Conservation (phyloP, 2,329 filamentous ascomycete genomes). For the Seiridium unicorne region DNA sequence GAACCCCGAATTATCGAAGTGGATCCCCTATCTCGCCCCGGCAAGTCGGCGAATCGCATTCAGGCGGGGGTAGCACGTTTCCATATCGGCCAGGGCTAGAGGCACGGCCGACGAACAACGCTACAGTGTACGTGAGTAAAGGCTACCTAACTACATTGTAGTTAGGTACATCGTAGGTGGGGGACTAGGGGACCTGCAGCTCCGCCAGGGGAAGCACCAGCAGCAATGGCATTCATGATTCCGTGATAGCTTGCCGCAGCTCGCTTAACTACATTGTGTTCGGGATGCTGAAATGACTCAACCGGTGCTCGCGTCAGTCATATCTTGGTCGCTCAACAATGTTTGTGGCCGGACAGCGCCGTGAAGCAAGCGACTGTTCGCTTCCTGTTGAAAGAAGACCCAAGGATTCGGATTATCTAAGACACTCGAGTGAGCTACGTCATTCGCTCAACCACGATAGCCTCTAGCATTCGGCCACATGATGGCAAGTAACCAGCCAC, state of each 20-base stretch:
- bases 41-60: conserved; percentile 10
- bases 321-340: background rate
- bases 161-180: background rate
- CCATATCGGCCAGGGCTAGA: background rate
- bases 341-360: background rate
- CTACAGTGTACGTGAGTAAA: background rate
- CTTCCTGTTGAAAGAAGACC: background rate
- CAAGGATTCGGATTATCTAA: conserved; percentile 1
- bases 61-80: conserved; percentile 4
- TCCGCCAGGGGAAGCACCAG: background rate
- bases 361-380: background rate
- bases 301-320: background rate
- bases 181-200: background rate
- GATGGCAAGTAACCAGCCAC: background rate
- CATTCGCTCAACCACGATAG: conserved; percentile 5
- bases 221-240: background rate
- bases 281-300: background rate
- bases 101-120: background rate
- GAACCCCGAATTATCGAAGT: conserved; percentile 7
- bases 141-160: too few species aligned
- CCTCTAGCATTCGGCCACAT: background rate
- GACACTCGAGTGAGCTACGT: conserved; percentile 1
- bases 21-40: conserved; percentile 6
- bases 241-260: background rate
- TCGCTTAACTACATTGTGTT: background rate